Base-by-base conservation (phyloP, 306 rosid genomes). In the Acacia melanoxylon region DNA sequence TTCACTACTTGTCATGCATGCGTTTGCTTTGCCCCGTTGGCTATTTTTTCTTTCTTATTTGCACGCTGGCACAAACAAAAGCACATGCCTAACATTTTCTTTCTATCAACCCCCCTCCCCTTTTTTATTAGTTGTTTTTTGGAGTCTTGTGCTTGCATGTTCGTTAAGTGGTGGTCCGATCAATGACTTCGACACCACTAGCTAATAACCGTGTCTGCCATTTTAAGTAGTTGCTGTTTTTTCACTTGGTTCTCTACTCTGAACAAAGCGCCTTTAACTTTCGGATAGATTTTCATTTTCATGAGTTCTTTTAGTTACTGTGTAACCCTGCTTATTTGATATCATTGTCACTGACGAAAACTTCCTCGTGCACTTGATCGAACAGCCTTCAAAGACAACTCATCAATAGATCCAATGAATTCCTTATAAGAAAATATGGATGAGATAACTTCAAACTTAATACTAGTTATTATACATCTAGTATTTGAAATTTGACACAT, bases 41-140 rank as follows among this genome's bases (percentile, higher is more conserved):
- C 82, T 66, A 49, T 75, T 77, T 71, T 68, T 31, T 40, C 79
- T 16, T 13, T 16, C 17, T 16, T 49, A n/a, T 16, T 51, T 6
- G 75, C 63, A 78, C 22, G 31, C 54, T 24, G 8, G 68, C 68
- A 27, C 67, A 24, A 5, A 45, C n/a, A 42, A 42, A 41, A 44
- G 51, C 63, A 70, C 74, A 49, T 40, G 72, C 83, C 87, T 40
- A 83, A 88, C 90, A 83, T 86, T 72, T 69, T 56, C 25, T 76
- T 62, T 56, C 19, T 76, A 46, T 86, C 88, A 35, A 86, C 13
- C 56, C 37, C 7, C 12, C 3, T 6, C 13, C 12, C 2, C 1
- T 24, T 83, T 85, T 59, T 69, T 27, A 27, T 0, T n/a, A 84
- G 76, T 67, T 84, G 27, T 72, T 81, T 76, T 67, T 77, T 17